Evolutionary conservation across 352 stramenopile species (phyloP), one percentile per base, ranked within the genome.

Genomic region (Pythium monospermum): DNA sequence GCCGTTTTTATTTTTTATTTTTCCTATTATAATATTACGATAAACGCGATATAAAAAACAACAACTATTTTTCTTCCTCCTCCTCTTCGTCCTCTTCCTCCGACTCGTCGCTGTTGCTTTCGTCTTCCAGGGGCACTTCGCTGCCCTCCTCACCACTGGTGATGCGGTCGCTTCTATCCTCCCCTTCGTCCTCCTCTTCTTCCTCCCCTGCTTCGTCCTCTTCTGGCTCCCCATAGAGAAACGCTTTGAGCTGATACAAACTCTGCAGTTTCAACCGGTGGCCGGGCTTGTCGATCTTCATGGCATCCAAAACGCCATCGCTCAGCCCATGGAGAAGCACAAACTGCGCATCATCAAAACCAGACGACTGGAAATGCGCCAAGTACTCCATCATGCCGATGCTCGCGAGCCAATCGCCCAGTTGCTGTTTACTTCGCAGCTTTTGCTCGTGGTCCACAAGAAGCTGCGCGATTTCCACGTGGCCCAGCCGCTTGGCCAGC

Each of bases 381-480:
- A 69, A 60, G 49, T 91, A 88, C 64, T 86, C 59, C 40, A 87
- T 69, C 19, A 94, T 53, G 0, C 78, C 79, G 30, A 94, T 87
- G 18, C 66, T 77, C 21, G 75, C 72, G 40, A 94, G 69, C 81
- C 81, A 92, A 26, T 68, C 69, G 13, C 61, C 56, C 38, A 93
- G 64, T 31, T 76, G 59, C 18, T 68, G 54, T 4, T 59, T 68
- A 35, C 35, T 42, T 30, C 25, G 59, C 12, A 51, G 46, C 36
- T 50, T 39, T 42, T 60, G 26, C 49, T 58, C 52, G 43, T 66
- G 57, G 41, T 65, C 48, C 13, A 49, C 25, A 15, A 66, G 38
- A 15, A 69, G 16, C 42, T 65, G 53, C 1, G 41, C 48, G 39
- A 69, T 65, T 55, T 68, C 45, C 22, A 62, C 32, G 47, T 82